phyloP scores from a whole-genome alignment of 345 rosid species.

The Eucalyptus polyanthemos region DNA sequence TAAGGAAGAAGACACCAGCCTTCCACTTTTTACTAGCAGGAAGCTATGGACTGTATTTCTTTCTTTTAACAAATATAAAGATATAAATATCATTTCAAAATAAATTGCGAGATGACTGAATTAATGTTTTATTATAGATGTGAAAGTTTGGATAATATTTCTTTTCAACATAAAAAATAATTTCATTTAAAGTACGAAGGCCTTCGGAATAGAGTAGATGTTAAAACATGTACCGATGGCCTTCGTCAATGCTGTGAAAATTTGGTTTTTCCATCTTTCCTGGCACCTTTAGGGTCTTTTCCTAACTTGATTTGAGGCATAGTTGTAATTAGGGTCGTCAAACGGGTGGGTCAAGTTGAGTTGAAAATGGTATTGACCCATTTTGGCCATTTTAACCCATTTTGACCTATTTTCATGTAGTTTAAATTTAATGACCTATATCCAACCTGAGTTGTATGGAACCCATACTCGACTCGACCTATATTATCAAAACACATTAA shows the following conservation, averaged over 20 bases:
- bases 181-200: background rate
- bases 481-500: too few relatives aligned
- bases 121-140: background rate
- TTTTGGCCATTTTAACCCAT: too few relatives aligned
- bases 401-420: too few relatives aligned
- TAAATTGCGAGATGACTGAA: background rate
- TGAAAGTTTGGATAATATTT: background rate
- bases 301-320: background rate
- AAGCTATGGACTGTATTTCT: background rate
- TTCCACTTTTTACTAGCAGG: background rate
- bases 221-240: too few relatives aligned
- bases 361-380: background rate
- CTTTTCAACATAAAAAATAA: background rate
- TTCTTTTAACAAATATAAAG: background rate
- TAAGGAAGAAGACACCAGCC: background rate
- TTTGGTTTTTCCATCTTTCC: too few relatives aligned
- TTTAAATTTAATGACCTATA: too few relatives aligned
- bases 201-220: background rate
- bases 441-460: fast-evolving
- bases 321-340: background rate
- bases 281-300: background rate
- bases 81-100: background rate
- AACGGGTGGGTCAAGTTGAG: background rate
- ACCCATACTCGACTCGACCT: too few relatives aligned
- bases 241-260: background rate